phyloP scores from a whole-genome alignment of 148 eudicot species.

The Chenopodium suecicum region DNA sequence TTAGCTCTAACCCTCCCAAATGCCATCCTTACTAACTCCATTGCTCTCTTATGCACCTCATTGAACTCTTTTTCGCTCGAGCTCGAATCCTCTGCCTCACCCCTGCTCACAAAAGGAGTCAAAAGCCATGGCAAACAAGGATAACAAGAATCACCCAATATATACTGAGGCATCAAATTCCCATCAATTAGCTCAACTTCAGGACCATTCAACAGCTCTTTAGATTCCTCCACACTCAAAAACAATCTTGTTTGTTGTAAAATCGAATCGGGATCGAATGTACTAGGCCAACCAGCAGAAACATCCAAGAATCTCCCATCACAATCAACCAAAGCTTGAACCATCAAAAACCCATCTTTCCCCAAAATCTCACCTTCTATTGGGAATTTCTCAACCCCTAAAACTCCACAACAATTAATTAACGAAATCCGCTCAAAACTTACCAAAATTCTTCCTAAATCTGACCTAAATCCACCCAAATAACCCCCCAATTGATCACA shows the following conservation, averaged over 20 bases:
- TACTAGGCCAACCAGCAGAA: conserved; percentile 90
- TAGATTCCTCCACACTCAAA: conserved; percentile 46
- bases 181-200: conserved; percentile 51
- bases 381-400: conserved; percentile 58
- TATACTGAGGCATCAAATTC: conserved; percentile 60
- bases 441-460: conserved; percentile 45
- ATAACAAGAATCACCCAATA: conserved; percentile 72
- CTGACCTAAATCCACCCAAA: conserved; percentile 47
- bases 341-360: conserved; percentile 62
- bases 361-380: conserved; percentile 50
- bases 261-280: conserved; percentile 45
- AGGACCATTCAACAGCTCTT: conserved; percentile 63
- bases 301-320: conserved; percentile 86
- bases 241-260: conserved; percentile 55
- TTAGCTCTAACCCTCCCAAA: conserved; percentile 58
- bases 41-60: conserved; percentile 56
- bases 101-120: conserved; percentile 48
- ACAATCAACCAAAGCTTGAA: conserved; percentile 86
- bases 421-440: conserved; percentile 76
- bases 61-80: conserved; percentile 49
- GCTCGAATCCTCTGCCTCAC: conserved; percentile 26
- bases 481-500: conserved; percentile 50
- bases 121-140: conserved; percentile 85
- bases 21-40: conserved; percentile 53
- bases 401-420: conserved; percentile 76